Evolutionary conservation across 768 basidiomycete genomes (phyloP).

Genomic region (Amanita muscaria): DNA sequence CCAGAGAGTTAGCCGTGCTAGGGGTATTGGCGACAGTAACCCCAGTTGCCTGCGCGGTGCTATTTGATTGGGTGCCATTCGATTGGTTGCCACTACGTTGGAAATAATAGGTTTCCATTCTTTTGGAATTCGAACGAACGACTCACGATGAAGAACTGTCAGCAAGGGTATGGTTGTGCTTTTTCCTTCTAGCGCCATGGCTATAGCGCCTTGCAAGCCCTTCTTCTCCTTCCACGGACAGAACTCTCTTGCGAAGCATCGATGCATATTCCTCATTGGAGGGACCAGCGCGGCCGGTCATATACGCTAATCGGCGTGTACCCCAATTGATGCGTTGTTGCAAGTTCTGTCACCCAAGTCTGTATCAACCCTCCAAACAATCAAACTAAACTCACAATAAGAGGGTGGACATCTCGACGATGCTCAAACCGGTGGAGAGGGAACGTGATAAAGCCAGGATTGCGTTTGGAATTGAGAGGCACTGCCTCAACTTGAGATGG

Average conservation of each 20-base stretch:
- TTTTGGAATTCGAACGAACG: neutral
- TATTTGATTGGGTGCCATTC: no score
- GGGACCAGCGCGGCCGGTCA: slow-evolving; percentile 52
- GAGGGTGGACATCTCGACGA: slow-evolving; percentile 20
- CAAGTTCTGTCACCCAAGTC: slow-evolving; percentile 33
- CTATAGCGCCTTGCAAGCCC: slow-evolving; percentile 30
- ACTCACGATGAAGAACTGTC: neutral
- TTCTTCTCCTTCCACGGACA: slow-evolving; percentile 26
- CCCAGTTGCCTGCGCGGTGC: no score
- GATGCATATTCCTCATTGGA: slow-evolving; percentile 37
- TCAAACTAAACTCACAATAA: slow-evolving; percentile 24
- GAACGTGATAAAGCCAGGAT: slow-evolving; percentile 30
- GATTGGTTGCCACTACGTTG: neutral
- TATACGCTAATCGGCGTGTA: slow-evolving; percentile 54
- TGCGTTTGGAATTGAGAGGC: slow-evolving; percentile 25
- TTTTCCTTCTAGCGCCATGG: slow-evolving; percentile 14
- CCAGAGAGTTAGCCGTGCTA: slow-evolving; percentile 14
- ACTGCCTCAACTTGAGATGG: slow-evolving; percentile 36
- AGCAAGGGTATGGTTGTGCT: neutral
- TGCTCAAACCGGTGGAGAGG: slow-evolving; percentile 33
- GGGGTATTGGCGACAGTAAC: slow-evolving; percentile 10
- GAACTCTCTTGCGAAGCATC: slow-evolving; percentile 40
- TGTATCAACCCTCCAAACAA: neutral
- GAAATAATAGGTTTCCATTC: neutral
- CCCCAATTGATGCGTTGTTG: slow-evolving; percentile 68